phyloP scores from a whole-genome alignment of 2,329 filamentous ascomycete genomes.

The Sporothrix phasma region DNA sequence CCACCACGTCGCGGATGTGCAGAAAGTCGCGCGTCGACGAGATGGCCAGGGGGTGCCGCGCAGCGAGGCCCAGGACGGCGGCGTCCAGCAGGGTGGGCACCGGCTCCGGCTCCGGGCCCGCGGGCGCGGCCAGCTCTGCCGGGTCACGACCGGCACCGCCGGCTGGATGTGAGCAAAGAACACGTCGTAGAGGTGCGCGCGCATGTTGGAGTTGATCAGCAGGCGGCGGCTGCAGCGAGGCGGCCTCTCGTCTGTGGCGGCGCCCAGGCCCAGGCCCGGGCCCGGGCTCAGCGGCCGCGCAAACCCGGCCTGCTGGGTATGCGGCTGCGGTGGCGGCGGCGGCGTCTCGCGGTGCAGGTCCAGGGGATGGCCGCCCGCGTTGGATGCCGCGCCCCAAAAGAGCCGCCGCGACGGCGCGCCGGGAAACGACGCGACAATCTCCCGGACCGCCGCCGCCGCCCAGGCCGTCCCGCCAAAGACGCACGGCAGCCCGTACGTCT shows the following conservation, averaged over 20 bases:
- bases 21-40: slow-evolving; percentile 6
- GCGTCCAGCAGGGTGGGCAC: neutral
- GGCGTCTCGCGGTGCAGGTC: neutral
- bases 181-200: neutral
- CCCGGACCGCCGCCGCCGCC: neutral
- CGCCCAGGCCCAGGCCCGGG: neutral
- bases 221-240: neutral
- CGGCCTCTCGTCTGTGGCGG: too few relatives aligned
- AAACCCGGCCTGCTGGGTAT: neutral
- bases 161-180: neutral
- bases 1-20: neutral
- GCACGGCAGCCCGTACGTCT: neutral
- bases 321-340: neutral
- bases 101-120: neutral
- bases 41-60: neutral
- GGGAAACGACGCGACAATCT: neutral
- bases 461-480: neutral
- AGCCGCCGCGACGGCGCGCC: neutral
- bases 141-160: neutral
- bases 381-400: neutral
- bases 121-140: neutral
- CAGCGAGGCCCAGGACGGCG: neutral
- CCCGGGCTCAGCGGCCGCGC: neutral
- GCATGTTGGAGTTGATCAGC: neutral
- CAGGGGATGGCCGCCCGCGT: neutral